A percentile compares a stretch with the other conserved stretches of the same genome.
Evolutionary conservation across 164 flowering plant genomes (phyloP).

Genomic region (Berberis thunbergii): DNA sequence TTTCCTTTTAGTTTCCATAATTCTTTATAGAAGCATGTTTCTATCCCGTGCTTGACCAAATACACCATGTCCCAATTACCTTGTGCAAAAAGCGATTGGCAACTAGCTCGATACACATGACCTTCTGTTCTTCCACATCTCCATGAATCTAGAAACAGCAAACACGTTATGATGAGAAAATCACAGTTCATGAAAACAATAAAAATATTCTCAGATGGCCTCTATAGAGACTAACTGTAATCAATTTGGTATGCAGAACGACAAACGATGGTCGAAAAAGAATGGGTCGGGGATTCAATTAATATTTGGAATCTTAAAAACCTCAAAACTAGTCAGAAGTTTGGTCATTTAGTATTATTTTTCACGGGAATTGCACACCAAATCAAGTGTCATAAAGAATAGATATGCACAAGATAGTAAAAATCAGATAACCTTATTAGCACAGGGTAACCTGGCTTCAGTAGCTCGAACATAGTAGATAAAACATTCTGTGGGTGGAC

Average conservation of each 20-base stretch:
- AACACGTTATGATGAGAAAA: not conserved
- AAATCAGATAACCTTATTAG: constrained; percentile 18
- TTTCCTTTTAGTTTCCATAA: no score
- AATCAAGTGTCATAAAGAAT: not conserved
- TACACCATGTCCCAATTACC: constrained; percentile 27
- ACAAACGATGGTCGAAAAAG: no score
- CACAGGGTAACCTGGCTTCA: constrained; percentile 48
- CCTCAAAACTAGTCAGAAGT: no score
- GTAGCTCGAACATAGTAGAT: constrained; percentile 87
- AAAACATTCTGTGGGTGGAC: constrained; percentile 95
- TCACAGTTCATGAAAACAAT: no score
- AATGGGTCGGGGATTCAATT: no score
- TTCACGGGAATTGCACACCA: not conserved
- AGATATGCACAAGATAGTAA: not conserved
- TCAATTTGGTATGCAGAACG: no score
- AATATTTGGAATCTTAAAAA: no score
- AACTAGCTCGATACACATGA: constrained; percentile 93
- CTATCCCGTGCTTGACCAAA: no score
- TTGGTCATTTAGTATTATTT: no score
- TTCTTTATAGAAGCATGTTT: no score
- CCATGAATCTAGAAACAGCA: constrained; percentile 27
- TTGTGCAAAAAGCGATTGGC: constrained; percentile 87
- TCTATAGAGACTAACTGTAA: no score
- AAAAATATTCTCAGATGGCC: no score
- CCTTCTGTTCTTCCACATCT: constrained; percentile 29